These are phyloP conservation scores for Ceratocystis lukuohia DNA, from an alignment of 2,329 filamentous ascomycete species.

Conservation along the genomic window DNA sequence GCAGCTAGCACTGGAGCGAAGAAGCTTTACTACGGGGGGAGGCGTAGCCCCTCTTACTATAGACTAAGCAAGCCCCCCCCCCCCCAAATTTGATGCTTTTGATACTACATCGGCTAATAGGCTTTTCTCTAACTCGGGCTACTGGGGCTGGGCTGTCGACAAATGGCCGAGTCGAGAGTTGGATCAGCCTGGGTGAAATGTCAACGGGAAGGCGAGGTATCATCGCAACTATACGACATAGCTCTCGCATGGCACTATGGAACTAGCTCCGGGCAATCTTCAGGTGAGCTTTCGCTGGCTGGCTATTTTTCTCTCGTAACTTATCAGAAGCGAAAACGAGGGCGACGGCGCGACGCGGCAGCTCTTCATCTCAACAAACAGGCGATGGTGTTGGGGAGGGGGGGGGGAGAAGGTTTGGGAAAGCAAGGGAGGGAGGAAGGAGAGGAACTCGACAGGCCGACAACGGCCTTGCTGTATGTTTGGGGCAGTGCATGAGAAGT, in stretches of 20 bases:
- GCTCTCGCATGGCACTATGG: slow-evolving; percentile 2
- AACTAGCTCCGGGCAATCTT: not conserved
- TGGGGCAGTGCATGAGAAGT: too few species aligned
- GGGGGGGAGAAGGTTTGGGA: not conserved
- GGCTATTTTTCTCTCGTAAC: not conserved
- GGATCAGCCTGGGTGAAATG: not conserved
- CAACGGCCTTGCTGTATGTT: too few species aligned
- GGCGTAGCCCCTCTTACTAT: too few species aligned
- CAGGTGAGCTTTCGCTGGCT: not conserved
- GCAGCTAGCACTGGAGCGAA: not conserved
- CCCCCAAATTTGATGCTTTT: too few species aligned
- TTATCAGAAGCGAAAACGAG: not conserved
- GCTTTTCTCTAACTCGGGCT: not conserved
- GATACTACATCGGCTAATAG: not conserved
- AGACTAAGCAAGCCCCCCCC: too few species aligned
- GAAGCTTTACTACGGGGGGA: too few species aligned
- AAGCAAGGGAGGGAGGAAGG: not conserved
- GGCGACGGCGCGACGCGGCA: not conserved
- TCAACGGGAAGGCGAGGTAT: not conserved
- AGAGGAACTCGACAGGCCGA: not conserved
- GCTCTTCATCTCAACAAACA: not conserved
- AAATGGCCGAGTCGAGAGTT: too few species aligned
- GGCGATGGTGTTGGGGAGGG: not conserved
- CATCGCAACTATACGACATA: not conserved
- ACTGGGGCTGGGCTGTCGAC: too few species aligned